phyloP scores from a whole-genome alignment of 2,329 filamentous ascomycete genomes.

The Elsinoe australis region DNA sequence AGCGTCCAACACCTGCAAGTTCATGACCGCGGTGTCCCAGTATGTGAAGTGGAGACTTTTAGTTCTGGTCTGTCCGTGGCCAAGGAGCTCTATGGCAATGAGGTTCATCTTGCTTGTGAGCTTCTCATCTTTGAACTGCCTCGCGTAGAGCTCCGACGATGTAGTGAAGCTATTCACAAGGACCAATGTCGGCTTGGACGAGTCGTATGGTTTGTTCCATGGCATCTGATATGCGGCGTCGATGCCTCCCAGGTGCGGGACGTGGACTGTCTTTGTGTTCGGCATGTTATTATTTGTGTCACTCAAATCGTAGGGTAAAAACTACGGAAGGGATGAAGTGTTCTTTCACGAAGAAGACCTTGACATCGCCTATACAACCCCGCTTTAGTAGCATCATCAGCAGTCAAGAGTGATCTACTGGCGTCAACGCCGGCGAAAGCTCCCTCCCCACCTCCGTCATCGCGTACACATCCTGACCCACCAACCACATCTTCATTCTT shows the following conservation, averaged over 20 bases:
- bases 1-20: conserved; percentile 34
- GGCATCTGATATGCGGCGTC: conserved; percentile 42
- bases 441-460: conserved; percentile 8
- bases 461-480: not conserved
- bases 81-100: conserved; percentile 47
- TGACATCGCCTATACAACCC: not conserved
- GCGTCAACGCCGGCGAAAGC: conserved; percentile 1
- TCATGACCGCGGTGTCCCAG: conserved; percentile 47
- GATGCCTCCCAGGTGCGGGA: conserved; percentile 46
- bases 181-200: conserved; percentile 44
- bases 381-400: conserved; percentile 6
- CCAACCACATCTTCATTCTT: not conserved
- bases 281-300: conserved; percentile 15
- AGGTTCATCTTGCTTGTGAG: conserved; percentile 39
- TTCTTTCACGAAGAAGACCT: not conserved
- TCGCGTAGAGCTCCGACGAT: conserved; percentile 36
- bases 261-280: conserved; percentile 33
- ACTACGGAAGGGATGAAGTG: too few relatives aligned
- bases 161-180: conserved; percentile 48
- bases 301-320: not conserved
- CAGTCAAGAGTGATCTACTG: not conserved
- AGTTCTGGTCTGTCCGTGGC: conserved; percentile 44
- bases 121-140: conserved; percentile 26
- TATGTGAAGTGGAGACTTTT: conserved; percentile 45
- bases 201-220: conserved; percentile 27